Base-by-base conservation (phyloP, 306 rosid species). In the Spatholobus suberectus region DNA sequence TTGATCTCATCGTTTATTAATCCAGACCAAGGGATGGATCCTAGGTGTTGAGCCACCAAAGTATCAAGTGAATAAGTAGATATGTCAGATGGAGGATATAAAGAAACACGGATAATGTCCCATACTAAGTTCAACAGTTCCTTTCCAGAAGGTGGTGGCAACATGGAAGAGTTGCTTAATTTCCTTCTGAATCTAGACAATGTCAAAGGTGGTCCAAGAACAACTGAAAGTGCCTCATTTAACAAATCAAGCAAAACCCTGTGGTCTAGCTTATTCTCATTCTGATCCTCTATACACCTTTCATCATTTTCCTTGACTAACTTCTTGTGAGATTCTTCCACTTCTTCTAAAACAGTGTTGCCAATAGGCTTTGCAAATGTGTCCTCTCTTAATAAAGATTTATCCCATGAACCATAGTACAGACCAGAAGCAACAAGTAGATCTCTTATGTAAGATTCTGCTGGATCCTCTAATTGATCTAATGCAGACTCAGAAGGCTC, bases 351-450 rank as follows among this genome's bases (percentile, higher is more conserved):
- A 81, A 96, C 92, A 0, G 89, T 85, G 47, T 75, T 84, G 83
- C 99, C 90, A 70, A 96, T 85, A 57, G 94, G 97, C 85, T 90
- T 92, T 7, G 88, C 84, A 32, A 77, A 76, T 35, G 92, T 80
- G 76, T 88, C 93, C 84, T 92, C 90, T 90, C 89, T 88, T 23
- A 84, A 76, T 40, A 92, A 83, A 70, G 85, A 88, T 78, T 84
- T 89, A 21, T 91, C 92, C 70, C 93, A 85, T 61, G 97, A 96
- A 76, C 95, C 98, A 73, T 86, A 90, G 81, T 94, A 96, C 71
- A 96, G 78, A 66, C 99, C 99, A 80, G 98, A 94, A 79, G 89
- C 94, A 79, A 94, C 87, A 46, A 96, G 95, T 57, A 94, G 88
- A 82, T 92, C 94, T 90, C 93, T 90, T 80, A 94, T 81, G 91